Conservation (phyloP, 192 early-diverging fungal genomes). For the Mortierella alpina region DNA sequence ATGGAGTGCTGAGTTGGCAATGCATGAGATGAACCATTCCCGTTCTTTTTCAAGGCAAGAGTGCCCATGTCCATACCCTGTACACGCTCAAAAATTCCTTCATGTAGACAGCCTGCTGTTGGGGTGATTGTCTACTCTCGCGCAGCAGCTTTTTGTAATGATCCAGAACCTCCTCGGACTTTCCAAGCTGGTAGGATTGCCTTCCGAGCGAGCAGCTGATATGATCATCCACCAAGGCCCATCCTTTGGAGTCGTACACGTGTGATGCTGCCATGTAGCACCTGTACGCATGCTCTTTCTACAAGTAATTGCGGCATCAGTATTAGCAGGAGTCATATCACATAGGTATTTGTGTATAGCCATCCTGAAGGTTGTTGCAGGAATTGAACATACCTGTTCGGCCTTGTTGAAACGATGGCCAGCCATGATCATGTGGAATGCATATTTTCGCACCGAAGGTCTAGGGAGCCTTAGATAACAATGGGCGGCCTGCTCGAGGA, state of each 20-base stretch:
- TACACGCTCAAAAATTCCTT: slow-evolving; percentile 84
- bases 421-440: slow-evolving; percentile 90
- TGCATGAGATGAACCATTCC: not conserved
- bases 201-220: slow-evolving; percentile 89
- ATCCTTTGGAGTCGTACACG: slow-evolving; percentile 69
- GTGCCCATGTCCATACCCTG: slow-evolving; percentile 70
- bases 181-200: slow-evolving; percentile 80
- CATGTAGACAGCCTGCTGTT: slow-evolving; percentile 76
- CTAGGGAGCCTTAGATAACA: slow-evolving; percentile 74
- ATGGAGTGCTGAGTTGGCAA: not conserved
- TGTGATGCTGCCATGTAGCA: slow-evolving; percentile 75
- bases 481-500: slow-evolving; percentile 92
- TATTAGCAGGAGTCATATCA: not conserved
- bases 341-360: not conserved
- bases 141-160: slow-evolving; percentile 85
- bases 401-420: slow-evolving; percentile 85
- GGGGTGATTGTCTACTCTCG: slow-evolving; percentile 69
- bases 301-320: not conserved
- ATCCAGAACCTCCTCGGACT: slow-evolving; percentile 77
- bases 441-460: slow-evolving; percentile 85
- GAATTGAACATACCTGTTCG: slow-evolving; percentile 66
- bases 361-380: not conserved
- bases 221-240: slow-evolving; percentile 89
- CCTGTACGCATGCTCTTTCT: slow-evolving; percentile 81
- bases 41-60: not conserved